phyloP scores from a whole-genome alignment of 2,329 filamentous ascomycete species.

The Coniochaeta hoffmannii region DNA sequence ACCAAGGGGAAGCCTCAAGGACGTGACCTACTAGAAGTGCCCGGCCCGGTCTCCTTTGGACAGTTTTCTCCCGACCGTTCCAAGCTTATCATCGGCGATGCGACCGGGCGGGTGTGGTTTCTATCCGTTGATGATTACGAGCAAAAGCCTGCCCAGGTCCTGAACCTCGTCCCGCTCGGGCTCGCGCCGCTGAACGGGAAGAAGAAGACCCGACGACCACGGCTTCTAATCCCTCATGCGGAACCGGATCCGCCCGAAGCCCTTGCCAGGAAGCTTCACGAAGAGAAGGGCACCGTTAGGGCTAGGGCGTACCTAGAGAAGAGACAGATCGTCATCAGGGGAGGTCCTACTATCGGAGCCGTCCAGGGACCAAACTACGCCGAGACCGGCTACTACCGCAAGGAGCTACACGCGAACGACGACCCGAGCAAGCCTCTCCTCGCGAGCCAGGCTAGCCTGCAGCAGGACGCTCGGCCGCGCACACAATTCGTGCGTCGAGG shows the following conservation, averaged over 20 bases:
- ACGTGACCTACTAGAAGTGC: conserved; percentile 44
- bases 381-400: conserved; percentile 35
- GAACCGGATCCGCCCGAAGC: conserved; percentile 35
- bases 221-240: conserved; percentile 40
- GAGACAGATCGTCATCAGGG: conserved; percentile 32
- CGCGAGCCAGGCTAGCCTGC: conserved; percentile 31
- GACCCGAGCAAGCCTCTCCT: conserved; percentile 37
- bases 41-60: conserved; percentile 50
- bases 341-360: conserved; percentile 42
- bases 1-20: conserved; percentile 35
- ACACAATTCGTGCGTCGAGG: neutral
- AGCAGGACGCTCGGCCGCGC: conserved; percentile 26
- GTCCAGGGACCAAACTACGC: conserved; percentile 49
- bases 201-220: conserved; percentile 34
- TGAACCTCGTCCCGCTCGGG: neutral
- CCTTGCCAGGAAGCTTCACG: conserved; percentile 13
- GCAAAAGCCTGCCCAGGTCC: conserved; percentile 19
- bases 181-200: neutral
- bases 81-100: conserved; percentile 52
- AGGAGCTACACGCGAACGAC: conserved; percentile 38
- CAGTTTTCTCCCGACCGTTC: conserved; percentile 50
- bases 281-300: conserved; percentile 17
- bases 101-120: conserved; percentile 51
- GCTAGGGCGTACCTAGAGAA: conserved; percentile 27
- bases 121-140: conserved; percentile 40